Conservation (phyloP, 2,329 filamentous ascomycete genomes). For the Helotiales sp. region DNA sequence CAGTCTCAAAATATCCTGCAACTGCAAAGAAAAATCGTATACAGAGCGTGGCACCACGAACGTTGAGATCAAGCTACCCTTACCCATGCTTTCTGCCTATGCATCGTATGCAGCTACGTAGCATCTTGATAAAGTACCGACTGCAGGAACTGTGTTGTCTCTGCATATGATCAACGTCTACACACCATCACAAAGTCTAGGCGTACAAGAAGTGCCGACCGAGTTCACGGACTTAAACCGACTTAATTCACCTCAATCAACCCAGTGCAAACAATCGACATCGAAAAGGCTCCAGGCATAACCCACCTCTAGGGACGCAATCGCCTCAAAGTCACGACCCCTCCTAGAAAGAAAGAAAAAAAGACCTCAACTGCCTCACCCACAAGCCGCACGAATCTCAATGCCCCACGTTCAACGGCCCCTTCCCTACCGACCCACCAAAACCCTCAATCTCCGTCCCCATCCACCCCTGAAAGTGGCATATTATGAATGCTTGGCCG, state of each 20-base stretch:
- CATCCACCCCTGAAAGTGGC: background rate
- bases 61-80: background rate
- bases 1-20: background rate
- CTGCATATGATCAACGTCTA: background rate
- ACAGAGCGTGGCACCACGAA: conserved; percentile 8
- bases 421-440: background rate
- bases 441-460: background rate
- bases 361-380: too few relatives aligned
- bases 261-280: too few relatives aligned
- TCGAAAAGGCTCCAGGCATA: too few relatives aligned
- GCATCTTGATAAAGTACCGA: conserved; percentile 4
- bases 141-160: conserved; percentile 8
- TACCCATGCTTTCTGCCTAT: too few relatives aligned
- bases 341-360: too few relatives aligned
- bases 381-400: too few relatives aligned
- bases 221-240: background rate
- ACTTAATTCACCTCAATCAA: too few relatives aligned
- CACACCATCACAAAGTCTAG: background rate
- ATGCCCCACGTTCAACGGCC: too few relatives aligned
- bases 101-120: background rate
- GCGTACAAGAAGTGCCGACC: background rate
- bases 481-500: background rate
- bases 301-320: too few relatives aligned
- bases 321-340: too few relatives aligned
- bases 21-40: background rate